These are phyloP conservation scores for Biscutella laevigata DNA, from an alignment of 441 rosid species.

Conservation along the genomic window DNA sequence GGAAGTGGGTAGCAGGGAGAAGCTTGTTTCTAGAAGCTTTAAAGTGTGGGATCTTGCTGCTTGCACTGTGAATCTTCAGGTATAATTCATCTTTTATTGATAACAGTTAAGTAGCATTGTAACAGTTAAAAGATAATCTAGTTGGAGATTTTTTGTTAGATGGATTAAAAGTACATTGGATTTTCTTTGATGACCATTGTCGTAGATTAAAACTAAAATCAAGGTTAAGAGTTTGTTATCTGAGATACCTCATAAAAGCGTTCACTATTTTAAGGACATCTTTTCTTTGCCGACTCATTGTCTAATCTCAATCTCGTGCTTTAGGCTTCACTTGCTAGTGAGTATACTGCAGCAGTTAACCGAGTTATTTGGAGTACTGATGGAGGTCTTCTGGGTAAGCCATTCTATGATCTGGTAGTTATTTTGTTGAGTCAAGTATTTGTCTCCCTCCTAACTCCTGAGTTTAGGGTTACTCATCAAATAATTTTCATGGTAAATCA, in stretches of 20 bases:
- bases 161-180: neutral
- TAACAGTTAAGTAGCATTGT: no score
- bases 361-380: slow-evolving; percentile 61
- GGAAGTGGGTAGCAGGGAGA: slow-evolving; percentile 69
- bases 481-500: neutral
- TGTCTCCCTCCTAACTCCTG: slow-evolving; percentile 11
- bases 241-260: neutral
- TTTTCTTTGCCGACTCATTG: slow-evolving; percentile 4
- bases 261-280: slow-evolving; percentile 3
- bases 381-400: slow-evolving; percentile 52
- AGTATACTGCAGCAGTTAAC: slow-evolving; percentile 45
- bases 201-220: no score
- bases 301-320: slow-evolving; percentile 12
- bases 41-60: slow-evolving; percentile 61
- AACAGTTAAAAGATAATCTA: neutral
- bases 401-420: slow-evolving; percentile 1
- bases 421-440: slow-evolving; percentile 1
- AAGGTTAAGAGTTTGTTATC: slow-evolving; percentile 5
- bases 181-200: no score
- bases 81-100: slow-evolving; percentile 17
- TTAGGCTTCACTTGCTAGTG: slow-evolving; percentile 48
- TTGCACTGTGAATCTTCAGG: slow-evolving; percentile 57
- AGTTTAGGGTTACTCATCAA: neutral
- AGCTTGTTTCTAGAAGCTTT: slow-evolving; percentile 49
- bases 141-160: neutral